Base-by-base conservation (phyloP, 306 rosid genomes). In the Fragaria ananassa region DNA sequence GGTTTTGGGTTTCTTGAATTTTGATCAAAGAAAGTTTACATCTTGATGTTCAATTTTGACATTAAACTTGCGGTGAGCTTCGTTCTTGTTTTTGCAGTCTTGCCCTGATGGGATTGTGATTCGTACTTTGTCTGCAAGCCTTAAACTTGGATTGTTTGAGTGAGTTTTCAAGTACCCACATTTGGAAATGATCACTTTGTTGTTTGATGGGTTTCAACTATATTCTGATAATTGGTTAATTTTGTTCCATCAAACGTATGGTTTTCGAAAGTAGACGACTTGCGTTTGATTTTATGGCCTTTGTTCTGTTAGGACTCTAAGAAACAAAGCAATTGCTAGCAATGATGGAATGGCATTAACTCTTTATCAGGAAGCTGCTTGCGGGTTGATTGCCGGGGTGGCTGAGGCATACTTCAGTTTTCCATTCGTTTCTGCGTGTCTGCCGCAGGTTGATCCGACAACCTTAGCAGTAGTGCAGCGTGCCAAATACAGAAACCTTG, bases 321-420 rank as follows among this genome's bases (percentile, higher is more conserved):
- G 74, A 27, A 70, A 49, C 39, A 70, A 70, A 49, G 41, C 41
- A 27, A 46, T 47, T 25, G 42, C 58, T 47, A 70, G 41, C 42
- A 70, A 70, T 27, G 74, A 70, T 46, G 74, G 74, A 47, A 70
- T 17, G 74, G 8, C 57, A 70, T 50, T 50, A 29, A 47, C 58
- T 27, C 74, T 70, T 14, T 47, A 15, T 47, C 23, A 47, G 54
- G 74, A 70, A 70, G 74, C 58, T 70, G 58, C 74, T 46, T 47
- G 74, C 31, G 74, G 74, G 74, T 27, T 70, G 74, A 47, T 37
- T 27, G 74, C 54, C 12, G 74, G 74, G 12, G 44, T 17, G 4
- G 74, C 42, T 70, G 74, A 50, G 51, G 74, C 74, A 27, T 70
- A 31, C 10, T 23, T 70, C 58, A 70, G 42, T 27, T 27, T 6